Evolutionary conservation across 2,329 filamentous ascomycete genomes (phyloP).

Genomic region (Parafenestella ontariensis): DNA sequence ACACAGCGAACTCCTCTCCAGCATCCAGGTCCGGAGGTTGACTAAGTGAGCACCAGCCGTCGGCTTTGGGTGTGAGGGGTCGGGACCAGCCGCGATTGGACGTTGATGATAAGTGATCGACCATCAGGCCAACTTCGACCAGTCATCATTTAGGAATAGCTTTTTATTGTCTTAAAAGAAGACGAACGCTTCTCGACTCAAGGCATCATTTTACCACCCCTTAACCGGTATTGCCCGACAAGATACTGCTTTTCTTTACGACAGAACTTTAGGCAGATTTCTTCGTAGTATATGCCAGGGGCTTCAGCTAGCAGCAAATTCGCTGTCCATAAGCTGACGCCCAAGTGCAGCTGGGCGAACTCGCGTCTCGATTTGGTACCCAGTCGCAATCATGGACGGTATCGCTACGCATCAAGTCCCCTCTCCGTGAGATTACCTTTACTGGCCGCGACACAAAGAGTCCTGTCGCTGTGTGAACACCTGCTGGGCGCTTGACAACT

Average conservation of each 20-base stretch:
- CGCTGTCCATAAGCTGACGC: conserved; percentile 1
- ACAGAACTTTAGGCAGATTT: background rate
- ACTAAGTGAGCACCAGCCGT: background rate
- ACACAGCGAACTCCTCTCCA: background rate
- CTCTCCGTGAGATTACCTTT: conserved; percentile 1
- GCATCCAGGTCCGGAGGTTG: background rate
- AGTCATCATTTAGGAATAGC: background rate
- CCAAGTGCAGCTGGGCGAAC: background rate
- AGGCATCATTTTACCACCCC: background rate
- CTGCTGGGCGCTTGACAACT: conserved; percentile 1
- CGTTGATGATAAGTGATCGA: background rate
- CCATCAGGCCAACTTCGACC: background rate
- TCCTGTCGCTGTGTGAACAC: background rate
- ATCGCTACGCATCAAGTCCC: background rate
- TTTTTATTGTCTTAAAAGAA: background rate
- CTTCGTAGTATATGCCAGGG: no score
- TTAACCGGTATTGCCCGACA: background rate
- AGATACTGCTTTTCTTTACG: background rate
- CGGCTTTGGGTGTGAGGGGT: background rate
- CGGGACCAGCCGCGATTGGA: conserved; percentile 16
- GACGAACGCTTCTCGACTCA: background rate
- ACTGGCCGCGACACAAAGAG: background rate
- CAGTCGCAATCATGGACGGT: conserved; percentile 1
- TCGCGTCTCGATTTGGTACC: conserved; percentile 1
- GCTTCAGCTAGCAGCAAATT: conserved; percentile 6